Conservation (phyloP, 495 filamentous ascomycete genomes). For the Haplographium delicatum region DNA sequence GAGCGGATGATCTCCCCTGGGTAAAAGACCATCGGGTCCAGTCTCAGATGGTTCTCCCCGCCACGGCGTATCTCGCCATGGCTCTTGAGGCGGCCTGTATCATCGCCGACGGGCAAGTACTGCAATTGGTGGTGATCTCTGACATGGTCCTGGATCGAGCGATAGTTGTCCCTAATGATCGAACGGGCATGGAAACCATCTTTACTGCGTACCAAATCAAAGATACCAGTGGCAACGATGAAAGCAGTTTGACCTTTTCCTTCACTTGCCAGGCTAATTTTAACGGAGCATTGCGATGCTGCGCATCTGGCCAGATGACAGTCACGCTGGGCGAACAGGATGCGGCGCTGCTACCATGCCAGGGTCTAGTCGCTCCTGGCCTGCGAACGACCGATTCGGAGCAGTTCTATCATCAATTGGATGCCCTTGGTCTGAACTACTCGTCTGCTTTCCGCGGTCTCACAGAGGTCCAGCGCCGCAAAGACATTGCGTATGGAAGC, state of each 20-base stretch:
- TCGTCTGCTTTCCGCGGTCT: too few relatives aligned
- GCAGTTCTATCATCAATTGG: too few relatives aligned
- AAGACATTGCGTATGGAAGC: too few relatives aligned
- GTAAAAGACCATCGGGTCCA: constrained; percentile 46
- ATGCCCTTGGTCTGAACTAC: too few relatives aligned
- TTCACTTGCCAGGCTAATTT: background rate
- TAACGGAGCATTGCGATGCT: too few relatives aligned
- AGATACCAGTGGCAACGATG: background rate
- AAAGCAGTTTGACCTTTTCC: background rate
- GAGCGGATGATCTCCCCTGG: constrained; percentile 47
- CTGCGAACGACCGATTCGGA: too few relatives aligned
- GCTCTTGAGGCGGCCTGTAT: constrained; percentile 39
- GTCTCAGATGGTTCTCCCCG: constrained; percentile 49
- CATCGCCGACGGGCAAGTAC: background rate
- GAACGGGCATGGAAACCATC: background rate
- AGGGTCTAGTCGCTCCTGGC: too few relatives aligned
- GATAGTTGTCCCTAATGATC: constrained; percentile 21
- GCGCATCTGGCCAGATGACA: background rate
- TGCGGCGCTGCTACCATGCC: background rate
- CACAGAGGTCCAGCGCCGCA: too few relatives aligned
- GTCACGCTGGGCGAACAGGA: background rate
- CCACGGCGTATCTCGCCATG: constrained; percentile 51
- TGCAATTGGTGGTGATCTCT: constrained; percentile 2
- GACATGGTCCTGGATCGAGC: constrained; percentile 19
- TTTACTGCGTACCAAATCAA: background rate